Conservation (phyloP, 1,139 yeast species). For the Hemisphaericaspora xylofermentans region DNA sequence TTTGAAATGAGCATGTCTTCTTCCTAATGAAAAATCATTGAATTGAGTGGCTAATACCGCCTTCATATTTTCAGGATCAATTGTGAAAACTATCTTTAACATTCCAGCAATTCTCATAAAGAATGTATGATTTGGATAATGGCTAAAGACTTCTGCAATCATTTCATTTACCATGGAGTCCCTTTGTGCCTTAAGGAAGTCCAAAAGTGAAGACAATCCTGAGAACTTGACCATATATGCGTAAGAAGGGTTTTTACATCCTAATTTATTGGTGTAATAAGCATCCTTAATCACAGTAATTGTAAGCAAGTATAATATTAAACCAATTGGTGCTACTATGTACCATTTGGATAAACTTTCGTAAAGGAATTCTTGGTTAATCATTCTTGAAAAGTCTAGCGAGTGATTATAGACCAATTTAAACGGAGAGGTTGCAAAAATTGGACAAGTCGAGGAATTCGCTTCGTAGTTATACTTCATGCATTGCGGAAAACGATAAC, state of each 20-base stretch:
- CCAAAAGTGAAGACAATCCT: conserved; percentile 18
- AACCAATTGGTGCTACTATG: conserved; percentile 6
- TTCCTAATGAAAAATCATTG: conserved; percentile 53
- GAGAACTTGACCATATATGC: conserved; percentile 14
- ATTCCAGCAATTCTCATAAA: conserved; percentile 40
- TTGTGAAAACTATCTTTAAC: conserved; percentile 21
- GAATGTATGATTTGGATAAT: conserved; percentile 14
- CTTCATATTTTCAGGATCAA: conserved; percentile 37
- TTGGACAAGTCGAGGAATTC: too few species aligned
- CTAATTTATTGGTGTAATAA: conserved; percentile 16
- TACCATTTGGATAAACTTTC: conserved; percentile 5
- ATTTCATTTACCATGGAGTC: conserved; percentile 29
- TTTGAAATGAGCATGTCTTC: conserved; percentile 40
- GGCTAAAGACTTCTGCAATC: conserved; percentile 16
- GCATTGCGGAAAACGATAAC: too few species aligned
- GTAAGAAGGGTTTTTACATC: conserved; percentile 19
- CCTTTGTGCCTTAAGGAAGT: conserved; percentile 20
- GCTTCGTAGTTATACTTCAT: too few species aligned
- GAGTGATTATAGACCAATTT: too few species aligned
- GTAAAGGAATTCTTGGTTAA: background rate
- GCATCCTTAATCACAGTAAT: conserved; percentile 1
- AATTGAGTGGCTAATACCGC: conserved; percentile 45
- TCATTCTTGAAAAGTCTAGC: too few species aligned
- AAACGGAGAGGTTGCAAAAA: too few species aligned
- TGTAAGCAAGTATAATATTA: conserved; percentile 6